Percentiles rank a stretch among this genome's conserved stretches.
phyloP scores from a whole-genome alignment of 306 rosid genomes.

The Trifolium fragiferum region DNA sequence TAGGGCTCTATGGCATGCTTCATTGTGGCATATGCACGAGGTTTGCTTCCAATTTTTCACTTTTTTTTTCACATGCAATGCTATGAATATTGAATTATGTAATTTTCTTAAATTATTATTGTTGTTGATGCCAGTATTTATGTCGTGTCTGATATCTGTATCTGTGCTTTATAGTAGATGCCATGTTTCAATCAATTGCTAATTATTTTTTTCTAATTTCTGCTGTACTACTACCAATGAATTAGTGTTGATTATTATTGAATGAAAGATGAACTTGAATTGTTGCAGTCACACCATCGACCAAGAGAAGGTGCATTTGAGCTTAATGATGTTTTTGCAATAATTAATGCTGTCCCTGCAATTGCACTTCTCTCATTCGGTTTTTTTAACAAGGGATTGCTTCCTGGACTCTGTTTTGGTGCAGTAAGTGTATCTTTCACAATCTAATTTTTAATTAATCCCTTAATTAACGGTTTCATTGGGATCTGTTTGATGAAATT shows the following conservation, averaged over 20 bases:
- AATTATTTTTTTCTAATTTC: too few species aligned
- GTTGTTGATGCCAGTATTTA: too few species aligned
- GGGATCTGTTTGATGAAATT: constrained; percentile 39
- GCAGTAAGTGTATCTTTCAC: constrained; percentile 66
- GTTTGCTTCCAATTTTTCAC: constrained; percentile 37
- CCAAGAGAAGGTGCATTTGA: constrained; percentile 98
- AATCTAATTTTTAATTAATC: constrained; percentile 40
- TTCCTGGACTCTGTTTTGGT: constrained; percentile 95
- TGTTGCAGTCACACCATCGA: constrained; percentile 85
- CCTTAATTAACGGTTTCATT: constrained; percentile 44
- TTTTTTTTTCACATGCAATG: not conserved
- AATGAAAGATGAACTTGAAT: constrained; percentile 25
- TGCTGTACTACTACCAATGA: too few species aligned
- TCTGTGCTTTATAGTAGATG: too few species aligned
- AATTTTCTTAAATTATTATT: too few species aligned
- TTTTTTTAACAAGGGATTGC: constrained; percentile 80
- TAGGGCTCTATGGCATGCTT: constrained; percentile 57
- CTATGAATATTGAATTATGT: too few species aligned
- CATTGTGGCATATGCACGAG: constrained; percentile 61
- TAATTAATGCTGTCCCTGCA: constrained; percentile 88
- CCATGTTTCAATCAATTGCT: too few species aligned
- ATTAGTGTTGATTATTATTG: not conserved
- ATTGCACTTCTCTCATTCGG: constrained; percentile 85
- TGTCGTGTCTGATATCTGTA: too few species aligned
- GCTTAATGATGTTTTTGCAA: constrained; percentile 91